These are phyloP conservation scores for Strobilomyces echinocephalus DNA, from an alignment of 768 basidiomycete genomes.

Conservation along the genomic window DNA sequence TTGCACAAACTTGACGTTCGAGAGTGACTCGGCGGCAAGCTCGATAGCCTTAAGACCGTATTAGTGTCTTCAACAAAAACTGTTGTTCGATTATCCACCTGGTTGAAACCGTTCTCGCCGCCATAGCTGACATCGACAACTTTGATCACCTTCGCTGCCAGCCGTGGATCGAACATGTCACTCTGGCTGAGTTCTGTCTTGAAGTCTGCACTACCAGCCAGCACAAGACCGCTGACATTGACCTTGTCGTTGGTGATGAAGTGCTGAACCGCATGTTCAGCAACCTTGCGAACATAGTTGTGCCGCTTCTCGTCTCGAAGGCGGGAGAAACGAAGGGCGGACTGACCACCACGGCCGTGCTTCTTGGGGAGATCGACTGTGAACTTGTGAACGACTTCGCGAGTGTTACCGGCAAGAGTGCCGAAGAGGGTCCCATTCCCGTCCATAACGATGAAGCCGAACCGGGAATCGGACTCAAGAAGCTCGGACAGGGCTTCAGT, in stretches of 20 bases:
- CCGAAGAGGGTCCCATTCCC: slow-evolving; percentile 97
- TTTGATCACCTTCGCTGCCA: slow-evolving; percentile 92
- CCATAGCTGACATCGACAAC: slow-evolving; percentile 98
- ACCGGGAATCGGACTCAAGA: slow-evolving; percentile 93
- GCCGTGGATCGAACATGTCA: slow-evolving; percentile 90
- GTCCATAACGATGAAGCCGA: slow-evolving; percentile 99
- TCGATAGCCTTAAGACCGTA: slow-evolving; percentile 74
- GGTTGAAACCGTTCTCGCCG: slow-evolving; percentile 98
- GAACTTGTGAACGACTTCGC: slow-evolving; percentile 97
- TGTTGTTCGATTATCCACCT: slow-evolving; percentile 45
- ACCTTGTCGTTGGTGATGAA: slow-evolving; percentile 98
- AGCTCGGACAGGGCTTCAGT: slow-evolving; percentile 96
- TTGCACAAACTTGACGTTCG: slow-evolving; percentile 99
- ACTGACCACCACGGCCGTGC: slow-evolving; percentile 99
- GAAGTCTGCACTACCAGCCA: slow-evolving; percentile 97
- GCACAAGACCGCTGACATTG: slow-evolving; percentile 92
- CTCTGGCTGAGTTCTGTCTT: slow-evolving; percentile 96
- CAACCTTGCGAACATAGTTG: slow-evolving; percentile 99
- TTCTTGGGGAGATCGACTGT: slow-evolving; percentile 99
- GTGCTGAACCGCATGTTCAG: slow-evolving; percentile 94
- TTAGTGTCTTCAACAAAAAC: neutral
- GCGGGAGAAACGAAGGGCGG: slow-evolving; percentile 98
- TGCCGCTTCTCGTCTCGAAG: slow-evolving; percentile 98
- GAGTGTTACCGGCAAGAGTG: slow-evolving; percentile 92
- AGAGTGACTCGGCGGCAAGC: slow-evolving; percentile 89